phyloP scores from a whole-genome alignment of 345 rosid genomes.

The Mercurialis annua region DNA sequence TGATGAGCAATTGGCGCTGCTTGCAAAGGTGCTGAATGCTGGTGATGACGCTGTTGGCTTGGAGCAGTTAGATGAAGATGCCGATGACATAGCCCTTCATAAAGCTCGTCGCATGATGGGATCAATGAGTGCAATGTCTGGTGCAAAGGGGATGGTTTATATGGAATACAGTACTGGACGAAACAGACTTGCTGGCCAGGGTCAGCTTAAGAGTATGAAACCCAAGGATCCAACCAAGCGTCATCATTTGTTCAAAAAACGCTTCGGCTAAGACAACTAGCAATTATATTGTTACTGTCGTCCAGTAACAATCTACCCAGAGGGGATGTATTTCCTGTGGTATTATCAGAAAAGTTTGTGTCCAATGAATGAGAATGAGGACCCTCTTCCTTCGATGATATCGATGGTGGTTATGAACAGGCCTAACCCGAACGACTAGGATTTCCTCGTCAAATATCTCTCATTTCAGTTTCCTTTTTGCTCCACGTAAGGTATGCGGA shows the following conservation, averaged over 20 bases:
- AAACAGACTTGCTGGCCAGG: conserved; percentile 36
- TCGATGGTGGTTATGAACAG: background rate
- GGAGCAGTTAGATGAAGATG: conserved; percentile 87
- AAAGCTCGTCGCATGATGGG: conserved; percentile 60
- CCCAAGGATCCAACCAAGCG: conserved; percentile 84
- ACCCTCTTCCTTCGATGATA: no score
- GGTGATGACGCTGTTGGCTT: conserved; percentile 82
- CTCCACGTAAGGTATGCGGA: background rate
- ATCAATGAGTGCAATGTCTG: conserved; percentile 85
- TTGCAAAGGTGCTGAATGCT: conserved; percentile 73
- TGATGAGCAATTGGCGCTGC: conserved; percentile 76
- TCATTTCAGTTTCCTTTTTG: no score
- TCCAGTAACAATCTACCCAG: background rate
- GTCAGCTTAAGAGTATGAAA: conserved; percentile 42
- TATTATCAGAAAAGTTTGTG: background rate
- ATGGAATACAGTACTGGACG: conserved; percentile 79
- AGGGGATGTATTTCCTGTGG: background rate
- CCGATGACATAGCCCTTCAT: conserved; percentile 76
- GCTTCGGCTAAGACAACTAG: conserved; percentile 39
- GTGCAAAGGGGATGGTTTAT: conserved; percentile 83
- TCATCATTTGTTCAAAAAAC: conserved; percentile 67
- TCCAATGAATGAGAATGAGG: background rate
- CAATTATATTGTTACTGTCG: no score
- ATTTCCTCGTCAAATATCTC: background rate
- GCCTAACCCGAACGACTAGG: background rate